These are phyloP conservation scores for Lathyrus sativus DNA, from an alignment of 306 rosid genomes.

Conservation along the genomic window DNA sequence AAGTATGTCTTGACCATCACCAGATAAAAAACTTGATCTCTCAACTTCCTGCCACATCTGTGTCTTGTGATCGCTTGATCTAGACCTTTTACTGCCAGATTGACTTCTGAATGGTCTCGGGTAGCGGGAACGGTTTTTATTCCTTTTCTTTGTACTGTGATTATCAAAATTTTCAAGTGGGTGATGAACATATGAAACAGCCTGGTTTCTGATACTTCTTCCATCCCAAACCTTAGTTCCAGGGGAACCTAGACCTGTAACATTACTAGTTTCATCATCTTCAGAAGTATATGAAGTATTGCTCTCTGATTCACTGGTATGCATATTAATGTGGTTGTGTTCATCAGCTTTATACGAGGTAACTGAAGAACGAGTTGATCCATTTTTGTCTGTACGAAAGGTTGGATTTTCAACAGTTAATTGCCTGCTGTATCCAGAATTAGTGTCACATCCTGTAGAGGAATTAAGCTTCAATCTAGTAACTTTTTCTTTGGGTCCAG, in stretches of 20 bases:
- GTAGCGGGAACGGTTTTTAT: slow-evolving; percentile 57
- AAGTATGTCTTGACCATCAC: slow-evolving; percentile 96
- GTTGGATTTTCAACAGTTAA: slow-evolving; percentile 41
- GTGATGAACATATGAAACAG: slow-evolving; percentile 82
- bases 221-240: slow-evolving; percentile 98
- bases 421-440: slow-evolving; percentile 45
- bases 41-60: slow-evolving; percentile 88
- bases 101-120: slow-evolving; percentile 53
- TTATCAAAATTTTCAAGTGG: slow-evolving; percentile 82
- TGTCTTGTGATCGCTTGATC: slow-evolving; percentile 52
- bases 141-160: slow-evolving; percentile 54
- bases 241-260: slow-evolving; percentile 93
- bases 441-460: slow-evolving; percentile 48
- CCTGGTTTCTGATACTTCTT: slow-evolving; percentile 70
- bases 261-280: slow-evolving; percentile 67
- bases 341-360: slow-evolving; percentile 54
- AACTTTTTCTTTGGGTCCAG: slow-evolving; percentile 53
- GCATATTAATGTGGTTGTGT: slow-evolving; percentile 43
- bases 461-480: slow-evolving; percentile 45
- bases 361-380: slow-evolving; percentile 40
- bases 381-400: slow-evolving; percentile 42
- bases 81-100: slow-evolving; percentile 68
- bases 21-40: slow-evolving; percentile 91
- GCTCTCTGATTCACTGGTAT: slow-evolving; percentile 62
- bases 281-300: slow-evolving; percentile 77